These are phyloP conservation scores for Podospora pseudoanserina DNA, from an alignment of 495 filamentous ascomycete genomes.

Conservation along the genomic window DNA sequence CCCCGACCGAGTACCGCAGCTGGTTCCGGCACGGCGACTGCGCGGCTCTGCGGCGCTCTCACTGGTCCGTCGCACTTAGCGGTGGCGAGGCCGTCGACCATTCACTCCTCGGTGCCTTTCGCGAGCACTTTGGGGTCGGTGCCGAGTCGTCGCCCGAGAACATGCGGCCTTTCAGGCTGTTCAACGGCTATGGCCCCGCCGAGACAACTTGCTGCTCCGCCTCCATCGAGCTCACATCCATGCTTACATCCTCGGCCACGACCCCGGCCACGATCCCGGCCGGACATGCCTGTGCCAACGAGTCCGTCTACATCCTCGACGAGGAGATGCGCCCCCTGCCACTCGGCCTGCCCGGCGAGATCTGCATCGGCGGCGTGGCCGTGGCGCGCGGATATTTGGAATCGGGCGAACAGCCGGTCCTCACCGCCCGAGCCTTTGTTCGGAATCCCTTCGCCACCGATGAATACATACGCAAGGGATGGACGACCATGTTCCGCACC, in stretches of 20 bases:
- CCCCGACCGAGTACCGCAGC: conserved; percentile 27
- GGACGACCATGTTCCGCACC: conserved; percentile 38
- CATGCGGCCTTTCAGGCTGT: conserved; percentile 20
- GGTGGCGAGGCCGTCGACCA: too few relatives aligned
- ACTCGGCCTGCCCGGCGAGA: conserved; percentile 32
- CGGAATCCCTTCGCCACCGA: conserved; percentile 27
- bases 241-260: neutral
- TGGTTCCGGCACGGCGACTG: conserved; percentile 21
- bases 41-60: too few relatives aligned
- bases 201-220: conserved; percentile 17
- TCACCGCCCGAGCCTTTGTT: conserved; percentile 34
- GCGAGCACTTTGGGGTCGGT: too few relatives aligned
- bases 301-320: conserved; percentile 45
- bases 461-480: conserved; percentile 10
- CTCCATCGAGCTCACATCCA: conserved; percentile 8
- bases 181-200: conserved; percentile 35
- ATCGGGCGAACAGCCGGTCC: neutral
- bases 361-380: conserved; percentile 39
- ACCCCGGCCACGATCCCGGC: neutral
- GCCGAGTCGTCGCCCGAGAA: conserved; percentile 27
- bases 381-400: conserved; percentile 39
- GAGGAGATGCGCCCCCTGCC: conserved; percentile 39
- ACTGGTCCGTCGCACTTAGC: too few relatives aligned
- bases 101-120: too few relatives aligned
- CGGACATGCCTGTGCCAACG: conserved; percentile 31